A percentile compares a stretch with the other conserved stretches of the same genome.
Conservation (phyloP, 1,284 basidiomycete genomes). For the Schizopora paradoxa region DNA sequence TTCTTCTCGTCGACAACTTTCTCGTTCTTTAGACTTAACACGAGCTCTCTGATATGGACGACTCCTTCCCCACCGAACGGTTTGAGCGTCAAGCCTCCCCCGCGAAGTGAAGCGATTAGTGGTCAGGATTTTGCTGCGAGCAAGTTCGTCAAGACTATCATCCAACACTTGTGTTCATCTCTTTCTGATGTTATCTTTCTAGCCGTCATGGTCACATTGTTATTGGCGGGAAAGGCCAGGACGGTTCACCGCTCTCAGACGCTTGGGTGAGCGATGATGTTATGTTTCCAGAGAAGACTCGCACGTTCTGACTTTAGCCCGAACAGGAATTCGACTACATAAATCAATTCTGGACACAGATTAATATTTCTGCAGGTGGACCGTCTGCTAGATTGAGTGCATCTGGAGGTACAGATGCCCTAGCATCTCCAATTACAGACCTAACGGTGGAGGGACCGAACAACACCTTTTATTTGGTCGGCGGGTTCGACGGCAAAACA, state of each 20-base stretch:
- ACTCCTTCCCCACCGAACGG: constrained; percentile 44
- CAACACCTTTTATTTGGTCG: constrained; percentile 64
- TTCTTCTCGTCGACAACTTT: background rate
- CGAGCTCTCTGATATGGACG: constrained; percentile 57
- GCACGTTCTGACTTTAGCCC: constrained; percentile 13
- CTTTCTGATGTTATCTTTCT: constrained; percentile 17
- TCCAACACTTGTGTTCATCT: constrained; percentile 8
- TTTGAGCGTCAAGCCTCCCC: constrained; percentile 44
- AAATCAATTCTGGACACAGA: constrained; percentile 67
- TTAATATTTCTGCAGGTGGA: constrained; percentile 43
- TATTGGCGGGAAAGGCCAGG: constrained; percentile 57
- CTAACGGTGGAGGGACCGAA: constrained; percentile 44
- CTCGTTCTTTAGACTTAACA: constrained; percentile 42
- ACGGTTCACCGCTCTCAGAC: constrained; percentile 51
- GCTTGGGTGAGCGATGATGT: constrained; percentile 52
- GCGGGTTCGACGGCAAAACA: constrained; percentile 50
- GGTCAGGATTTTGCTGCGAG: constrained; percentile 70
- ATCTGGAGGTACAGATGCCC: constrained; percentile 63
- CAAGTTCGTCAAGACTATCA: constrained; percentile 48
- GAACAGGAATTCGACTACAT: constrained; percentile 66
- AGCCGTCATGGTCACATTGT: constrained; percentile 68
- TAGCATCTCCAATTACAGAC: constrained; percentile 38
- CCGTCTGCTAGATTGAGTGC: constrained; percentile 64
- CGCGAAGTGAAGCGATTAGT: constrained; percentile 56
- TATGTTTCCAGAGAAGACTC: background rate